Evolutionary conservation across 2,329 filamentous ascomycete genomes (phyloP).

Genomic region (Leptographium radiaticola): DNA sequence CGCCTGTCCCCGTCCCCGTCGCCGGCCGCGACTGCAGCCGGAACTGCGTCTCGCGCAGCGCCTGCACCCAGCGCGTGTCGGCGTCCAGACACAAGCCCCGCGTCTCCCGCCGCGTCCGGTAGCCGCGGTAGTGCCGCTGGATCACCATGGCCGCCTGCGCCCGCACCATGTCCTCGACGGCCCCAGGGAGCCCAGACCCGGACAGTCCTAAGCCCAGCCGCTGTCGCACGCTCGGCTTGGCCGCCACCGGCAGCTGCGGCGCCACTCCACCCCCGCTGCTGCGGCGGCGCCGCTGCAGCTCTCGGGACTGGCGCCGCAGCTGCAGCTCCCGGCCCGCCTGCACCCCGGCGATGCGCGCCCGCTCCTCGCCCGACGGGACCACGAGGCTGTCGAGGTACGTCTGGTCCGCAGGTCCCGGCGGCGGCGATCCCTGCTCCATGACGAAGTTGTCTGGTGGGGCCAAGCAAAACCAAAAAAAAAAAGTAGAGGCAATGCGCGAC

Average conservation of each 20-base stretch:
- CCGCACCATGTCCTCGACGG: conserved; percentile 10
- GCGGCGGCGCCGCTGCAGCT: conserved; percentile 15
- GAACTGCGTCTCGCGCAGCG: conserved; percentile 44
- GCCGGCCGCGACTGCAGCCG: conserved; percentile 33
- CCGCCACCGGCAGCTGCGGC: neutral
- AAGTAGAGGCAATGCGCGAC: no score
- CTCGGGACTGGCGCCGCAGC: conserved; percentile 26
- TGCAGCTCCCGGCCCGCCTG: conserved; percentile 34
- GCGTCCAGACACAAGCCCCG: conserved; percentile 55
- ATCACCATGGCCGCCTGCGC: conserved; percentile 42
- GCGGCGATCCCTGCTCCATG: no score
- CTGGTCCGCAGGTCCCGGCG: conserved; percentile 17
- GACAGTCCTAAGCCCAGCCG: neutral
- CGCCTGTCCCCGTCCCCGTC: conserved; percentile 2
- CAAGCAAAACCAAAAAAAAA: no score
- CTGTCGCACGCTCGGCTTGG: neutral
- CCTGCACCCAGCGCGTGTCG: conserved; percentile 58
- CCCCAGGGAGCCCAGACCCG: neutral
- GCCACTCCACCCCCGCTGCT: neutral
- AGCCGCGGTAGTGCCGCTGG: conserved; percentile 65
- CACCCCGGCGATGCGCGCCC: conserved; percentile 33
- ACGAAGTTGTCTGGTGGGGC: no score
- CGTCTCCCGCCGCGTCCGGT: conserved; percentile 59
- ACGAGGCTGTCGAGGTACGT: conserved; percentile 38
- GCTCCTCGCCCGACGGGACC: conserved; percentile 31